A percentile compares a stretch with the other conserved stretches of the same genome.
Evolutionary conservation across 306 rosid genomes (phyloP).

Genomic region (Sphenostylis stenocarpa): DNA sequence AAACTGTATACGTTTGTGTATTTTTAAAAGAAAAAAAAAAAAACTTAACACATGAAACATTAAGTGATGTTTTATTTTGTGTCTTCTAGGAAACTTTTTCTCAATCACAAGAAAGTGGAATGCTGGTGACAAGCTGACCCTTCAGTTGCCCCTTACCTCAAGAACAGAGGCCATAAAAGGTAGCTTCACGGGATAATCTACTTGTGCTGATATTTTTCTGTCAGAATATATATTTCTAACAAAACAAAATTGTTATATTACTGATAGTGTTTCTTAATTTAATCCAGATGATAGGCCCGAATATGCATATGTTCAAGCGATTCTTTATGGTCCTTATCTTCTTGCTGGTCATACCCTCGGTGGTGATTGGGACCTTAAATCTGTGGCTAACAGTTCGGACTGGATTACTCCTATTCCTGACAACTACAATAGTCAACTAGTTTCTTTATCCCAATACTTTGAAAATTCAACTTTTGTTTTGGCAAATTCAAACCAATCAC

Average conservation of each 20-base stretch:
- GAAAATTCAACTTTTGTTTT: conserved; percentile 47
- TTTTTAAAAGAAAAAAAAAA: not conserved
- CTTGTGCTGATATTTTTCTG: not conserved
- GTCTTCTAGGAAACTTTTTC: conserved; percentile 61
- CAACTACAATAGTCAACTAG: conserved; percentile 48
- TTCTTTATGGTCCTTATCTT: conserved; percentile 79
- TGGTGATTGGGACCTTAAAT: conserved; percentile 59
- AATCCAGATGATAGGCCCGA: conserved; percentile 79
- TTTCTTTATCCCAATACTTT: conserved; percentile 50
- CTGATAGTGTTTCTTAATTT: conserved; percentile 32
- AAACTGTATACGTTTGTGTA: not conserved
- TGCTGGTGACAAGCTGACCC: conserved; percentile 57
- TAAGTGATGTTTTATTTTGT: conserved; percentile 15
- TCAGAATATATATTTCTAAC: not conserved
- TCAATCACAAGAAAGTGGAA: conserved; percentile 57
- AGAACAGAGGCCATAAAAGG: conserved; percentile 80
- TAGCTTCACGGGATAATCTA: conserved; percentile 27
- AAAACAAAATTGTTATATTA: not conserved
- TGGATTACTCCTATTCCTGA: conserved; percentile 76
- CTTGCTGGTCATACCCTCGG: conserved; percentile 62
- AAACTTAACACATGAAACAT: conserved; percentile 9
- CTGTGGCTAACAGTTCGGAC: conserved; percentile 37
- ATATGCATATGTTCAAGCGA: conserved; percentile 66
- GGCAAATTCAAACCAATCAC: conserved; percentile 52
- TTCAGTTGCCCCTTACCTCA: conserved; percentile 64